Conservation (phyloP, 2,329 filamentous ascomycete species). For the Cercospora sp. region DNA sequence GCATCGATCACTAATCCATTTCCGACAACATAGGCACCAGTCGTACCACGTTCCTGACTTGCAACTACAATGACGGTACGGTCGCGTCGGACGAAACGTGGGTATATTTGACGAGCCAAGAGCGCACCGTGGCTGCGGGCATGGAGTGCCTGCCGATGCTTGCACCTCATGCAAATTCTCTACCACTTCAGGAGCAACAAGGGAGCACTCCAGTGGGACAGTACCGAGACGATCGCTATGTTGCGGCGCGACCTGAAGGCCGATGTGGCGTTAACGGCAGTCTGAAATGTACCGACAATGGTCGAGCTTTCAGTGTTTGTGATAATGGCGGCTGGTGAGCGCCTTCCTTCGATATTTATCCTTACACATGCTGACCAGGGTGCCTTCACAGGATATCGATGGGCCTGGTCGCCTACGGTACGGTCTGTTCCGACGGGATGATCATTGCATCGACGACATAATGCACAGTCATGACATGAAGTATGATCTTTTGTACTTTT, state of each 20-base stretch:
- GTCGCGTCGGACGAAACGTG: slow-evolving; percentile 26
- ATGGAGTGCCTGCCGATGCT: slow-evolving; percentile 42
- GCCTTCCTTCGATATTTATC: not conserved
- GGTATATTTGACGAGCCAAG: slow-evolving; percentile 34
- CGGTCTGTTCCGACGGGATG: slow-evolving; percentile 30
- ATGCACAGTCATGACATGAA: not conserved
- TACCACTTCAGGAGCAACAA: slow-evolving; percentile 31
- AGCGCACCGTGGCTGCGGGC: slow-evolving; percentile 38
- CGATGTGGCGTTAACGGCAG: slow-evolving; percentile 32
- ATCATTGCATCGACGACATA: not conserved
- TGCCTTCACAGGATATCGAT: slow-evolving; percentile 29
- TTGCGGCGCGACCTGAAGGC: slow-evolving; percentile 34
- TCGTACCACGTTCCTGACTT: slow-evolving; percentile 40
- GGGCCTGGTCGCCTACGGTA: slow-evolving; percentile 36
- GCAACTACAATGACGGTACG: slow-evolving; percentile 35
- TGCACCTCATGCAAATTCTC: slow-evolving; percentile 28
- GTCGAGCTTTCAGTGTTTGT: slow-evolving; percentile 36
- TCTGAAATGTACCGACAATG: slow-evolving; percentile 33
- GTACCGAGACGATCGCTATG: slow-evolving; percentile 38
- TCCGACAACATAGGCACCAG: not conserved
- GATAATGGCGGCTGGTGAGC: slow-evolving; percentile 36
- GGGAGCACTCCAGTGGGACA: slow-evolving; percentile 30
- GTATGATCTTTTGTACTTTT: not conserved
- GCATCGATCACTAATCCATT: not conserved
- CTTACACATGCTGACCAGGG: not conserved